Base-by-base conservation (phyloP, 257 asterid genomes). In the Paraleonurus japonicus region DNA sequence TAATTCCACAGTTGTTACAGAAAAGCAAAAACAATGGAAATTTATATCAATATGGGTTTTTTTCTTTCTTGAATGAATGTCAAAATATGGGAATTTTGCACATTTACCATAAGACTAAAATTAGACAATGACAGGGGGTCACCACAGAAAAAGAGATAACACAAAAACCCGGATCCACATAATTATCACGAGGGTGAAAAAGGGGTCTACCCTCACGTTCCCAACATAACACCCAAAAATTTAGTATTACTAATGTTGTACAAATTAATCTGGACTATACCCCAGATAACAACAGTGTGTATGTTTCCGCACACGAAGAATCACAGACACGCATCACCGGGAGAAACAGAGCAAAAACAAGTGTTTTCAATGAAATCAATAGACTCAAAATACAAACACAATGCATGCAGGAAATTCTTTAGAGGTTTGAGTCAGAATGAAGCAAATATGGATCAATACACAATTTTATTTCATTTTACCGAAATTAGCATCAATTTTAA, bases 101-200 rank as follows among this genome's bases (percentile, higher is more conserved):
- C 47, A 72, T 65, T 55, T 53, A 68, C 72, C 78, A 62, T 26
- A 19, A 50, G 63, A 57, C 45, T 64, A 65, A 69, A 73, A 45
- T 69, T 68, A 54, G 74, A 65, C 48, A 57, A 61, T 39, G 74
- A 80, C 61, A 71, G 76, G 61, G 22, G 47, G 65, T 69, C 71
- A 82, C 76, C 73, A 61, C 54, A 70, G 65, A 20, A 33, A 32
- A 81, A 74, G 77, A 62, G 83, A 83, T 63, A 85, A 74, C 84
- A 77, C 58, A 79, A 75, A 47, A 27, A 39, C 81, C 39, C 81
- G 84, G 80, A 85, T 84, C 87, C 88, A 81, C 86, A 80, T 50
- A 86, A 65, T 79, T 78, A 65, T 50, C 28, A 32, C 22, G 64
- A 72, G 73, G 55, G 76, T 9, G 45, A 13, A 39, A 54, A 24